Evolutionary conservation across 169 alveolate species (phyloP).

Genomic region (Plasmodium cynomolgi): DNA sequence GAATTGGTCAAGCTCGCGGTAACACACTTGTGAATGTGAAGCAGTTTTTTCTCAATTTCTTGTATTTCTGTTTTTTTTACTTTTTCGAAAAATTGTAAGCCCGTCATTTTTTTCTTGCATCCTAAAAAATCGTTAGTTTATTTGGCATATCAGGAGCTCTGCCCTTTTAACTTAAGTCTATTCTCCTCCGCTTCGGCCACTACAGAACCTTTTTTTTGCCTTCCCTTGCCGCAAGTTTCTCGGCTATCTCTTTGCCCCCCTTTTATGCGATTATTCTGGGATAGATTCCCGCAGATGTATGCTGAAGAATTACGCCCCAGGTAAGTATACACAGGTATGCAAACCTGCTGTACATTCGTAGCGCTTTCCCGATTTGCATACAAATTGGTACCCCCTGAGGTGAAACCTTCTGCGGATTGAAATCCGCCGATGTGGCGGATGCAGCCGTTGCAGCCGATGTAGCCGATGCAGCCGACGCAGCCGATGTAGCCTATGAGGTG

Average conservation of each 20-base stretch:
- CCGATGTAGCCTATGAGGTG: not conserved
- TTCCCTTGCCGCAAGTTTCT: not conserved
- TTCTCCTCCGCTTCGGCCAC: not conserved
- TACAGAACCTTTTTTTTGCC: not conserved
- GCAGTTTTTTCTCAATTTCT: conserved; percentile 49
- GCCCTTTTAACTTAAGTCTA: not conserved
- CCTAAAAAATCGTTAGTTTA: not conserved
- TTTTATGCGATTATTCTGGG: not conserved
- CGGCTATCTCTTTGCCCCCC: not conserved
- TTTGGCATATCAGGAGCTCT: not conserved
- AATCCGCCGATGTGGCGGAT: not conserved
- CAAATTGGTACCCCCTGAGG: not conserved
- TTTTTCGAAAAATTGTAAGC: conserved; percentile 58
- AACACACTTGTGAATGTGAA: conserved; percentile 63
- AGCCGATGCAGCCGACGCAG: not conserved
- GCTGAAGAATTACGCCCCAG: not conserved
- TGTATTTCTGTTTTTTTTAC: conserved; percentile 37
- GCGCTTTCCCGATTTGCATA: not conserved
- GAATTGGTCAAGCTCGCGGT: not conserved
- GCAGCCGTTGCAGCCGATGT: too few species aligned
- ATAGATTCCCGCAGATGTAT: not conserved
- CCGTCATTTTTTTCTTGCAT: conserved; percentile 41
- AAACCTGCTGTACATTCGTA: not conserved
- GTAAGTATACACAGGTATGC: not conserved
- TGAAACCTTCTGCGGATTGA: not conserved